phyloP scores from a whole-genome alignment of 306 rosid genomes.

The Potentilla sterilis region DNA sequence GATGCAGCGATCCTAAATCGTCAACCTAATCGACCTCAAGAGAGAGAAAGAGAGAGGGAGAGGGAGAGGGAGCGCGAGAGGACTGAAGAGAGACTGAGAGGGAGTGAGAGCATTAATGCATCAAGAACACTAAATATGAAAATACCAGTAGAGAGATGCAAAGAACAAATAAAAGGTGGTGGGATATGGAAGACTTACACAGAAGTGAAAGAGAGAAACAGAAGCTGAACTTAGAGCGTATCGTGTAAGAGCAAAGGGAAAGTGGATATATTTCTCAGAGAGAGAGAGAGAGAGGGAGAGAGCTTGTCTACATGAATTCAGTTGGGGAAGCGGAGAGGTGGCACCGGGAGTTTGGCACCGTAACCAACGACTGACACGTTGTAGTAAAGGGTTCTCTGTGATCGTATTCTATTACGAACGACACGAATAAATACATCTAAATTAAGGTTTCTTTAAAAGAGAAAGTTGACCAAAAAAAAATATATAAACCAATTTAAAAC shows the following conservation, averaged over 20 bases:
- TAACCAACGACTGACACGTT: not conserved
- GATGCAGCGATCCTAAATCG: no score
- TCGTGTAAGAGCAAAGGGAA: not conserved
- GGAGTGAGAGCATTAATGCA: no score
- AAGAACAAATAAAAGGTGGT: not conserved
- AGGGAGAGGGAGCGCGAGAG: no score
- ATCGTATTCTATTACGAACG: no score
- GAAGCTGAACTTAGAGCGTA: not conserved
- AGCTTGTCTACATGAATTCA: not conserved
- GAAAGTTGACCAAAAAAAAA: not conserved
- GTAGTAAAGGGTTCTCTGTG: not conserved
- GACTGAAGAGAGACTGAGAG: no score
- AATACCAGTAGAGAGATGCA: no score
- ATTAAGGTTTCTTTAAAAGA: not conserved
- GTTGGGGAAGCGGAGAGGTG: not conserved
- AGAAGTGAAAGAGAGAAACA: no score
- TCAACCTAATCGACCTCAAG: no score
- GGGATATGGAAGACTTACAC: not conserved
- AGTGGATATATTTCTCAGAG: not conserved
- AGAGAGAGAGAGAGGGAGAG: not conserved
- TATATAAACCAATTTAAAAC: not conserved
- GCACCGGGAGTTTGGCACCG: not conserved
- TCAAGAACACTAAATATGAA: no score
- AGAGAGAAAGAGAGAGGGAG: no score
- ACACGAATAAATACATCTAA: not conserved